These are phyloP conservation scores for Isabelozyma gotoi DNA, from an alignment of 805 yeast genomes.

Conservation along the genomic window DNA sequence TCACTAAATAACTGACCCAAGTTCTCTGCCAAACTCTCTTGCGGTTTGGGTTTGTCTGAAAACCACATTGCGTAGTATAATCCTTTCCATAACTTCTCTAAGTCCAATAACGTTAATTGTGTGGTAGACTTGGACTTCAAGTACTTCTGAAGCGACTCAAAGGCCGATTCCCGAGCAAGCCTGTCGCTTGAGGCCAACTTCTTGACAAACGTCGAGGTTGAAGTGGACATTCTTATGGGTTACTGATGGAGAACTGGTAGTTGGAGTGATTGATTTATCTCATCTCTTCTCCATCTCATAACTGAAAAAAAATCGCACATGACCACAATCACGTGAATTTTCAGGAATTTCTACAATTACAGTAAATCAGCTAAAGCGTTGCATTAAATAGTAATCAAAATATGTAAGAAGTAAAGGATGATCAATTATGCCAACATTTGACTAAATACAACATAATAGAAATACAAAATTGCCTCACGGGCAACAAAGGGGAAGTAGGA, in stretches of 20 bases:
- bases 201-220: conserved; percentile 62
- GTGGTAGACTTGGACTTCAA: conserved; percentile 40
- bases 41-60: conserved; percentile 90
- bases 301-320: background rate
- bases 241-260: background rate
- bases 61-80: conserved; percentile 95
- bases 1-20: conserved; percentile 59
- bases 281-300: background rate
- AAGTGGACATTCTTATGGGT: conserved; percentile 14
- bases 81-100: conserved; percentile 94
- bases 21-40: conserved; percentile 75
- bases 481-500: background rate
- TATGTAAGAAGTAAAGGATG: background rate
- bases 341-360: background rate
- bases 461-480: background rate
- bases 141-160: conserved; percentile 61
- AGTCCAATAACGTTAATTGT: conserved; percentile 51
- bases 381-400: background rate
- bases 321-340: background rate
- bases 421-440: background rate
- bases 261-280: background rate
- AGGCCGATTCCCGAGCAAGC: conserved; percentile 69
- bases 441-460: background rate
- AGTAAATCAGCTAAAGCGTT: background rate
- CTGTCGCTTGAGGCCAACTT: conserved; percentile 83